Evolutionary conservation across 495 filamentous ascomycete species (phyloP).

Genomic region (Hypoxylon rickii): DNA sequence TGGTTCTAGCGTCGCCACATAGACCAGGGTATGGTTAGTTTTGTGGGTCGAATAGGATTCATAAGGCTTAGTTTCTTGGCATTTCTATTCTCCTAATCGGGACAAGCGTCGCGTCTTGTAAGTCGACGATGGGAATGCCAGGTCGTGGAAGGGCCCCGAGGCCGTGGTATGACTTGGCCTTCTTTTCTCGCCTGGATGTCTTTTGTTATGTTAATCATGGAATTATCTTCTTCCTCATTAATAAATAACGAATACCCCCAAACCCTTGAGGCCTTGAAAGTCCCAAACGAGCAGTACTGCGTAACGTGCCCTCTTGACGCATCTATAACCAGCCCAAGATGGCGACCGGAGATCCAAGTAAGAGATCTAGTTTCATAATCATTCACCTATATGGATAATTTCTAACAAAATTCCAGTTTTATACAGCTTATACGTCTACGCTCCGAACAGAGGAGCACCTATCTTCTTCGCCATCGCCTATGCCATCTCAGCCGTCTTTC

Average conservation of each 20-base stretch:
- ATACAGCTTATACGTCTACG: constrained; percentile 41
- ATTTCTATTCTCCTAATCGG: constrained; percentile 30
- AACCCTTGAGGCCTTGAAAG: too few relatives aligned
- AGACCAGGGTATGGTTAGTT: too few relatives aligned
- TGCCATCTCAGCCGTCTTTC: constrained; percentile 28
- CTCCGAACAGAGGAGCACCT: constrained; percentile 38
- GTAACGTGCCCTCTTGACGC: too few relatives aligned
- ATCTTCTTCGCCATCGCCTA: constrained; percentile 37
- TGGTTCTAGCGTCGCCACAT: background rate
- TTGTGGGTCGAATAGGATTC: background rate
- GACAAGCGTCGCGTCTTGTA: constrained; percentile 16
- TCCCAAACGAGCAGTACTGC: too few relatives aligned
- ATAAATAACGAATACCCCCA: background rate
- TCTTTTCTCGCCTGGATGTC: background rate
- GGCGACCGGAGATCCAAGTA: constrained; percentile 37
- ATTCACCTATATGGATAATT: background rate
- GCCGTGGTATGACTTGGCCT: background rate
- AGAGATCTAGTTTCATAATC: background rate
- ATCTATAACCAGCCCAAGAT: too few relatives aligned
- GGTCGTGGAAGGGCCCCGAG: background rate
- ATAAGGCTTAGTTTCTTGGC: constrained; percentile 23
- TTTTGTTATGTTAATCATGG: too few relatives aligned
- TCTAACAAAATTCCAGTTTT: constrained; percentile 21
- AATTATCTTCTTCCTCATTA: background rate
- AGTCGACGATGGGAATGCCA: background rate